Evolutionary conservation across 805 yeast species (phyloP).

Genomic region (Candida saitoana): DNA sequence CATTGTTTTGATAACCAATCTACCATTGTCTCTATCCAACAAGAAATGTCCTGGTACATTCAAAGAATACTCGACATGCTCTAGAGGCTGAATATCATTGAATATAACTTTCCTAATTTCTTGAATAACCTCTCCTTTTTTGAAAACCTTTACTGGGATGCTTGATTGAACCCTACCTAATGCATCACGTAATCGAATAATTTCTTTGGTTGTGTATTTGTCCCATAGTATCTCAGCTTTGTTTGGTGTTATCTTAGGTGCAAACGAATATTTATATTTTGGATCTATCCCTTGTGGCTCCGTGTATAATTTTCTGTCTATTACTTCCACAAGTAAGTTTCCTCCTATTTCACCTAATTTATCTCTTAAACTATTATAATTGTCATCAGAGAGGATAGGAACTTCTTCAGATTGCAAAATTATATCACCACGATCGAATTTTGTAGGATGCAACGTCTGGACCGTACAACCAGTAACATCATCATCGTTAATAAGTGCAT

Average conservation of each 20-base stretch:
- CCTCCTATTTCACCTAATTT: slow-evolving; percentile 64
- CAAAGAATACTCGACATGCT: slow-evolving; percentile 3
- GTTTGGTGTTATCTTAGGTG: slow-evolving; percentile 48
- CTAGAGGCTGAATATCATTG: slow-evolving; percentile 26
- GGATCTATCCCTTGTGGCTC: slow-evolving; percentile 19
- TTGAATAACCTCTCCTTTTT: slow-evolving; percentile 24
- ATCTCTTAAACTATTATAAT: slow-evolving; percentile 41
- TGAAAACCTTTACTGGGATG: slow-evolving; percentile 30
- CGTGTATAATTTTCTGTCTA: slow-evolving; percentile 29
- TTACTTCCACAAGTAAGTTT: slow-evolving; percentile 43
- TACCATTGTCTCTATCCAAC: slow-evolving; percentile 13
- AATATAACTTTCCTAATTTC: slow-evolving; percentile 47
- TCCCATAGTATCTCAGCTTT: slow-evolving; percentile 50
- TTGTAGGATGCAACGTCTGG: slow-evolving; percentile 84
- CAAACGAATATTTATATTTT: slow-evolving; percentile 43
- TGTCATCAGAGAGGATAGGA: slow-evolving; percentile 40
- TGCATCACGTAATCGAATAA: slow-evolving; percentile 44
- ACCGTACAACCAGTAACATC: slow-evolving; percentile 74
- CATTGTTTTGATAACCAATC: slow-evolving; percentile 38
- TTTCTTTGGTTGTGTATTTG: slow-evolving; percentile 26
- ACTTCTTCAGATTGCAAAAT: slow-evolving; percentile 52
- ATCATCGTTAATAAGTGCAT: slow-evolving; percentile 65
- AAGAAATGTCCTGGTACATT: slow-evolving; percentile 20
- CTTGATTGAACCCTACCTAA: slow-evolving; percentile 55
- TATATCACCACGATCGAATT: slow-evolving; percentile 77